Percentiles rank a stretch among this genome's conserved stretches.
Evolutionary conservation across 345 rosid species (phyloP).

Genomic region (Linum tenue): DNA sequence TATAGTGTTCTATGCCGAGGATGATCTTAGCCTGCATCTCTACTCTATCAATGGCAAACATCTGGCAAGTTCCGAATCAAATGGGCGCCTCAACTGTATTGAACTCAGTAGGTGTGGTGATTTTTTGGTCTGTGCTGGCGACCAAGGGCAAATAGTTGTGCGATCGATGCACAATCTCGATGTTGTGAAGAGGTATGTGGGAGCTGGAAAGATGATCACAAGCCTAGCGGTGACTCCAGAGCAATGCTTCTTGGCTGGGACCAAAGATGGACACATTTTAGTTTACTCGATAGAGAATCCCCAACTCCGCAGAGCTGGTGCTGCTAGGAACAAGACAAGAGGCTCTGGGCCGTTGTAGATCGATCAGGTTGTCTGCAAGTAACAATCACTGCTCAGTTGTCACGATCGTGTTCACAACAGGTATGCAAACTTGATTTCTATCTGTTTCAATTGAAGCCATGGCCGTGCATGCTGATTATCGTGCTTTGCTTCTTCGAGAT

Average conservation of each 20-base stretch:
- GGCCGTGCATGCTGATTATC: too few species aligned
- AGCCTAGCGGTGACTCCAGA: slow-evolving; percentile 74
- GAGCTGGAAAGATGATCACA: slow-evolving; percentile 75
- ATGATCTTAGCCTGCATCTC: slow-evolving; percentile 82
- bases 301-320: slow-evolving; percentile 46
- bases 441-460: neutral
- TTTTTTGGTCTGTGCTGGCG: slow-evolving; percentile 86
- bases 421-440: slow-evolving; percentile 13
- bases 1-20: slow-evolving; percentile 72
- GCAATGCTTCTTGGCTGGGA: slow-evolving; percentile 92
- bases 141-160: slow-evolving; percentile 87
- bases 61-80: slow-evolving; percentile 82
- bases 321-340: slow-evolving; percentile 46
- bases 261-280: slow-evolving; percentile 87
- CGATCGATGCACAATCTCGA: slow-evolving; percentile 89
- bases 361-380: slow-evolving; percentile 7
- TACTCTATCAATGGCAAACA: slow-evolving; percentile 90
- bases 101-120: slow-evolving; percentile 83
- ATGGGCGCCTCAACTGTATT: slow-evolving; percentile 81
- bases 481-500: neutral
- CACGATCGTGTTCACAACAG: slow-evolving; percentile 12
- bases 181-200: slow-evolving; percentile 58
- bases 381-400: slow-evolving; percentile 7
- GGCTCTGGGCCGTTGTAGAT: slow-evolving; percentile 31
- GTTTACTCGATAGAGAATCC: slow-evolving; percentile 83